These are phyloP conservation scores for Trichoderma sp. DNA, from an alignment of 2,329 filamentous ascomycete genomes.

Conservation along the genomic window DNA sequence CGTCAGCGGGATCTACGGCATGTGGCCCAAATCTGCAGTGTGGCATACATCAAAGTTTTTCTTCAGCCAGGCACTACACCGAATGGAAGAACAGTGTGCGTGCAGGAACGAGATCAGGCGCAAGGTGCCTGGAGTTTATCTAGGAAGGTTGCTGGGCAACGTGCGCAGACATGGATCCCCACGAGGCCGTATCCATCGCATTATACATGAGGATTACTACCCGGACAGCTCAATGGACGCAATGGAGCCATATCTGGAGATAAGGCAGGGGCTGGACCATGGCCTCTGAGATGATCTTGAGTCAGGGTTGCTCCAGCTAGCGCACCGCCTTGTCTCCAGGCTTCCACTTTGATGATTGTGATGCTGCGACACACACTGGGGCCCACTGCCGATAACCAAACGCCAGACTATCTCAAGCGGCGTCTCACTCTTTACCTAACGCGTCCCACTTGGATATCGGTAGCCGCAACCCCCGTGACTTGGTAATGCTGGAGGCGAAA, in stretches of 20 bases:
- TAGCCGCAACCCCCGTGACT: not conserved
- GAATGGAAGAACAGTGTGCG: not conserved
- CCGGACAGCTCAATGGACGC: not conserved
- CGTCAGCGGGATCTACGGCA: conserved; percentile 17
- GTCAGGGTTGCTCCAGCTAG: conserved; percentile 7
- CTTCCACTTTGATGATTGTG: conserved; percentile 7
- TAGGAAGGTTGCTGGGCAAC: not conserved
- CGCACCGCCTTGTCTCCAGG: not conserved
- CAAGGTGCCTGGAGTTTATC: not conserved
- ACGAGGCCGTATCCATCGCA: not conserved
- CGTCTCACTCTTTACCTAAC: conserved; percentile 11
- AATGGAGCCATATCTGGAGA: not conserved
- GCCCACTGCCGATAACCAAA: conserved; percentile 12
- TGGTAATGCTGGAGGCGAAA: conserved; percentile 9
- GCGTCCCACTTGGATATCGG: not conserved
- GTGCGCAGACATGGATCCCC: not conserved
- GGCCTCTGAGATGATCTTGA: not conserved
- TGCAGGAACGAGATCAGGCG: not conserved
- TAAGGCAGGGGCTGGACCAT: conserved; percentile 14
- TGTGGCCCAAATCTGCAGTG: conserved; percentile 2
- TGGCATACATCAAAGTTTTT: conserved; percentile 5
- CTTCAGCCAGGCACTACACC: conserved; percentile 5
- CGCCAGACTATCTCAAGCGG: conserved; percentile 6
- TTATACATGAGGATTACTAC: conserved; percentile 2
- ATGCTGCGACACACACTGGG: conserved; percentile 6